Percentiles rank a stretch among this genome's conserved stretches.
These are phyloP conservation scores for Pyrenochaeta sp. DNA, from an alignment of 2,329 filamentous ascomycete species.

Conservation along the genomic window DNA sequence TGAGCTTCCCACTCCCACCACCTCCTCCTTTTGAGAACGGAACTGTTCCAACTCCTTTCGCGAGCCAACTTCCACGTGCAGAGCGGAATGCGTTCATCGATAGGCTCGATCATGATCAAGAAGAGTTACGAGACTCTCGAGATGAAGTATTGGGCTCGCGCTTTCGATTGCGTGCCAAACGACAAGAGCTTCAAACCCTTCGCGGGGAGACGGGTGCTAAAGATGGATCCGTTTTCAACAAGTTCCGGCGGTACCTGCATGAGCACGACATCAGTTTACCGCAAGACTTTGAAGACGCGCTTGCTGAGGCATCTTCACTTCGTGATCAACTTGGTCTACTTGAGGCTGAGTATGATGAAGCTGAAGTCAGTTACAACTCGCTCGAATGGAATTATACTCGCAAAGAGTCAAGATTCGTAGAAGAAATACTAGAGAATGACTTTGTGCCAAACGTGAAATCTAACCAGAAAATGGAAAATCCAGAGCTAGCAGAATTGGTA, in stretches of 20 bases:
- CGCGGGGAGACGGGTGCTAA: neutral
- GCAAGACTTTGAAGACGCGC: neutral
- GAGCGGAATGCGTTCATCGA: neutral
- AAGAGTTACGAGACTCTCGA: conserved; percentile 9
- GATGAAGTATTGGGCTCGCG: conserved; percentile 6
- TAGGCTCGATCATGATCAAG: conserved; percentile 7
- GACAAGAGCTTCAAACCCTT: conserved; percentile 2
- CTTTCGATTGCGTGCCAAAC: conserved; percentile 6
- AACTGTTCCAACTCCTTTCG: neutral
- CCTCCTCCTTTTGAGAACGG: no score
- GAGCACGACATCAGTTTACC: neutral
- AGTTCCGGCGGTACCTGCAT: neutral
- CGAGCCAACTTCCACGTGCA: neutral
- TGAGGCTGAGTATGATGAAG: conserved; percentile 10
- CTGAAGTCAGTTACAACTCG: conserved; percentile 7
- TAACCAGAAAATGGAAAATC: neutral
- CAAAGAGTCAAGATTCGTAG: conserved; percentile 10
- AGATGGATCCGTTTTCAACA: neutral
- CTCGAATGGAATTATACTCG: conserved; percentile 14
- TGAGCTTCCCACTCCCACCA: no score
- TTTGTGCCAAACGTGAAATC: neutral
- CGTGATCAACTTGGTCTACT: conserved; percentile 6
- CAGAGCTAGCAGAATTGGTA: neutral
- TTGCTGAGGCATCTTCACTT: neutral
- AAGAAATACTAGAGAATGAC: neutral